phyloP scores from a whole-genome alignment of 192 early-diverging fungal species.

The Allomyces macrogynus region DNA sequence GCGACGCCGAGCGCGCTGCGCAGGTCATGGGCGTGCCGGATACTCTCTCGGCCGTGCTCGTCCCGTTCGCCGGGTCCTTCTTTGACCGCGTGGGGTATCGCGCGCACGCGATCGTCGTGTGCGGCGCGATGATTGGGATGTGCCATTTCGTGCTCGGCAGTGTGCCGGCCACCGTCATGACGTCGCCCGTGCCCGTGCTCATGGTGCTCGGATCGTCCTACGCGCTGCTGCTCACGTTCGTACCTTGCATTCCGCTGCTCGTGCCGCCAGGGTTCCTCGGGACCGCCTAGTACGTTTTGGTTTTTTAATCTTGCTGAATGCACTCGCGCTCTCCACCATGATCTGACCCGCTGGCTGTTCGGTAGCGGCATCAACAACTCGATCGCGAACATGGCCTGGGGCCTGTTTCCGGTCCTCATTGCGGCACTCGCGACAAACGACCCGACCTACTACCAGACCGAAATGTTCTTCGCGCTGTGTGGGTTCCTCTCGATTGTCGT shows the following conservation, averaged over 20 bases:
- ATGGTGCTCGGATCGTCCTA: slow-evolving; percentile 24
- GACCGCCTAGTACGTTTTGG: slow-evolving; percentile 17
- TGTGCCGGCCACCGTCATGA: slow-evolving; percentile 4
- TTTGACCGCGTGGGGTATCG: slow-evolving; percentile 29
- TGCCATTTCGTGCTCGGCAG: slow-evolving; percentile 21
- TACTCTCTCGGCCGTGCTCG: slow-evolving; percentile 26
- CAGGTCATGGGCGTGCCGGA: slow-evolving; percentile 39
- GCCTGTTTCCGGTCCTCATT: slow-evolving; percentile 30
- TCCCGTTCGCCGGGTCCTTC: slow-evolving; percentile 27
- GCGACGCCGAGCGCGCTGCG: slow-evolving; percentile 22
- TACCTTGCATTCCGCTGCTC: slow-evolving; percentile 27
- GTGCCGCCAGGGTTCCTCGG: slow-evolving; percentile 15
- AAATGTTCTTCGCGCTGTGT: slow-evolving; percentile 3
- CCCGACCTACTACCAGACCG: slow-evolving; percentile 12
- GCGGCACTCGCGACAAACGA: slow-evolving; percentile 22
- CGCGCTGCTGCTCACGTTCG: slow-evolving; percentile 23
- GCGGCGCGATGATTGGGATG: slow-evolving; percentile 18
- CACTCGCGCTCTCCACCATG: neutral
- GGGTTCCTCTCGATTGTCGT: neutral
- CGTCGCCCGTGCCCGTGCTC: slow-evolving; percentile 20
- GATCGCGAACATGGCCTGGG: slow-evolving; percentile 21
- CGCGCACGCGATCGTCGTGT: slow-evolving; percentile 18
- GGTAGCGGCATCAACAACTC: slow-evolving; percentile 28
- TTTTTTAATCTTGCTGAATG: neutral
- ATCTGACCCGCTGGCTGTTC: slow-evolving; percentile 9